Conservation (phyloP, 2,329 filamentous ascomycete genomes). For the Venturia aucupariae region DNA sequence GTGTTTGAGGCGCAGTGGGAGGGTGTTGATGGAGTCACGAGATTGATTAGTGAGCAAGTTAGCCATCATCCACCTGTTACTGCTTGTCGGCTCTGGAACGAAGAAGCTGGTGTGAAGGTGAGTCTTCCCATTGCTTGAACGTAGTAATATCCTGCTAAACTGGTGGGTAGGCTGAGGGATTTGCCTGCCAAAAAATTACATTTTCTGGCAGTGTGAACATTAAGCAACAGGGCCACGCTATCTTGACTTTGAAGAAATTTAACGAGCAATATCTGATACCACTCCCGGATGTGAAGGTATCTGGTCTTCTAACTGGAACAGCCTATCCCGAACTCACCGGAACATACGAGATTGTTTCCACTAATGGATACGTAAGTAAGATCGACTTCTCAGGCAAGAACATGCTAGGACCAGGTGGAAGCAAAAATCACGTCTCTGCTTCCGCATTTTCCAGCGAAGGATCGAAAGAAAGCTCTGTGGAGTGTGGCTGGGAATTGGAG, state of each 20-base stretch:
- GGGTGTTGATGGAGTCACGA: slow-evolving; percentile 23
- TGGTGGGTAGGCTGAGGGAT: slow-evolving; percentile 36
- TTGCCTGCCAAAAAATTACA: slow-evolving; percentile 38
- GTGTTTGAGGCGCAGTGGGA: slow-evolving; percentile 34
- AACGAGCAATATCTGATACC: slow-evolving; percentile 38
- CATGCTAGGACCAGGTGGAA: slow-evolving; percentile 28
- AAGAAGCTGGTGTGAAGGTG: slow-evolving; percentile 16
- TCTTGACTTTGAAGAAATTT: slow-evolving; percentile 35
- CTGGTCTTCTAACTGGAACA: slow-evolving; percentile 33
- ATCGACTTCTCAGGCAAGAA: slow-evolving; percentile 36
- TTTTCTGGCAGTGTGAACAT: slow-evolving; percentile 37
- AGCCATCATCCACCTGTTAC: slow-evolving; percentile 39
- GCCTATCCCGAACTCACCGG: slow-evolving; percentile 37
- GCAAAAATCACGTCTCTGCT: slow-evolving; percentile 35
- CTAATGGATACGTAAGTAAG: slow-evolving; percentile 32
- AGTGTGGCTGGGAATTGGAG: slow-evolving; percentile 35
- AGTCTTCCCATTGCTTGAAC: background rate
- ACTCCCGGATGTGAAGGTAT: slow-evolving; percentile 37
- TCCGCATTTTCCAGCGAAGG: slow-evolving; percentile 28
- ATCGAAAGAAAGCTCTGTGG: slow-evolving; percentile 27
- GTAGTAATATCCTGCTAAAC: too few relatives aligned
- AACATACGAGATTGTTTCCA: slow-evolving; percentile 32
- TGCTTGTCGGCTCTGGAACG: slow-evolving; percentile 39
- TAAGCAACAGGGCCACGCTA: slow-evolving; percentile 38
- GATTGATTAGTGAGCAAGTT: slow-evolving; percentile 36